Evolutionary conservation across 2,329 filamentous ascomycete species (phyloP).

Genomic region (Pseudogymnoascus sp.): DNA sequence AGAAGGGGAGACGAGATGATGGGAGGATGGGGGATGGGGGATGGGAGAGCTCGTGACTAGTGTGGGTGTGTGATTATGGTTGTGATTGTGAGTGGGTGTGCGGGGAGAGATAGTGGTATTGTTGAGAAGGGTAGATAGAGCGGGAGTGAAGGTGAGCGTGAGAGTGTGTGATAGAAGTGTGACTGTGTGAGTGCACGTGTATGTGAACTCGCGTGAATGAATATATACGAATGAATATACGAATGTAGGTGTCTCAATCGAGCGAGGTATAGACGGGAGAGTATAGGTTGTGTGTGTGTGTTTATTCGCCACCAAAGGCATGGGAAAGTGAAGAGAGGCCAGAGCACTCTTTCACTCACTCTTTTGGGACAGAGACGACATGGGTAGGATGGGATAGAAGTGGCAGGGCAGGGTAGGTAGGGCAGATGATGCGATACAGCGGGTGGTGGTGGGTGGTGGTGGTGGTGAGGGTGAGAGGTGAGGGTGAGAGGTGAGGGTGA

Average conservation of each 20-base stretch:
- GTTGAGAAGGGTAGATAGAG: background rate
- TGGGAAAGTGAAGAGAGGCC: background rate
- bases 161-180: background rate
- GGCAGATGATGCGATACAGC: background rate
- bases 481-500: no score
- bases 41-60: background rate
- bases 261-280: background rate
- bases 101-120: background rate
- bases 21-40: background rate
- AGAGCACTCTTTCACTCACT: background rate
- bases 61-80: background rate
- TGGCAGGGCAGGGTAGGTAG: background rate
- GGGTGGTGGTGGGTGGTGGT: background rate
- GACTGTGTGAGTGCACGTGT: background rate
- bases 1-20: background rate
- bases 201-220: no score
- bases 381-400: background rate
- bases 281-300: background rate
- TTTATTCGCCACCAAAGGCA: no score
- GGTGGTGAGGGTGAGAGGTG: background rate
- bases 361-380: background rate
- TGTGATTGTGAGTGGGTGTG: background rate
- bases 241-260: background rate
- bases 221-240: background rate
- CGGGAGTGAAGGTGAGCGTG: no score